phyloP scores from a whole-genome alignment of 495 filamentous ascomycete genomes.

The Xanthoparmelia taractica region DNA sequence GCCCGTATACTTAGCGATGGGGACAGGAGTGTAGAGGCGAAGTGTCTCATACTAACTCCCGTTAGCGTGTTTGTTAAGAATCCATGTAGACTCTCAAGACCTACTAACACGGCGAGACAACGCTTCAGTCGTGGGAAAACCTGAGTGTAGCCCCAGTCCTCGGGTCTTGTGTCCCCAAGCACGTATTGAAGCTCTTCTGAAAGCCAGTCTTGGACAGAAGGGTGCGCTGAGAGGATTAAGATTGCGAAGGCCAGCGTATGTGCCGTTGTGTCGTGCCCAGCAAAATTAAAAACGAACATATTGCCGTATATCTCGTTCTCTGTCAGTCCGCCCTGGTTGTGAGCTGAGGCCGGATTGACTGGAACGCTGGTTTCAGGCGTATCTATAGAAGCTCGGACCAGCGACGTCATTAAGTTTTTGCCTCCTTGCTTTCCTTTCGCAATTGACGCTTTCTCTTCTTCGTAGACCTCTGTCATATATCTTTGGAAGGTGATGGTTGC shows the following conservation, averaged over 20 bases:
- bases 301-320: slow-evolving; percentile 24
- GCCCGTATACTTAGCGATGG: slow-evolving; percentile 11
- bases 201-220: slow-evolving; percentile 38
- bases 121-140: slow-evolving; percentile 40
- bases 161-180: slow-evolving; percentile 25
- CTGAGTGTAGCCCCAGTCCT: slow-evolving; percentile 34
- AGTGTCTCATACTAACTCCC: too few relatives aligned
- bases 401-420: background rate
- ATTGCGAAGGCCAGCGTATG: slow-evolving; percentile 38
- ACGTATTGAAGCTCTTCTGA: slow-evolving; percentile 33
- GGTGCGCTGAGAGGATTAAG: slow-evolving; percentile 36
- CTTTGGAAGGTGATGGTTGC: slow-evolving; percentile 26
- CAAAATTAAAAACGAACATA: slow-evolving; percentile 43
- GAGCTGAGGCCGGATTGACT: background rate
- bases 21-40: too few relatives aligned
- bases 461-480: slow-evolving; percentile 23
- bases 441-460: slow-evolving; percentile 15
- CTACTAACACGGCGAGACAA: slow-evolving; percentile 42
- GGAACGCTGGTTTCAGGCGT: too few relatives aligned
- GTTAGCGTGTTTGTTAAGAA: too few relatives aligned
- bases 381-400: background rate
- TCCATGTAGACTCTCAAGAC: background rate
- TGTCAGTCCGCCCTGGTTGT: background rate
- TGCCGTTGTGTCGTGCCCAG: slow-evolving; percentile 46
- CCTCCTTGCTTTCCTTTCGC: background rate